A percentile compares a stretch with the other conserved stretches of the same genome.
phyloP scores from a whole-genome alignment of 1,139 yeast species.

The Blastobotrys serpentis region DNA sequence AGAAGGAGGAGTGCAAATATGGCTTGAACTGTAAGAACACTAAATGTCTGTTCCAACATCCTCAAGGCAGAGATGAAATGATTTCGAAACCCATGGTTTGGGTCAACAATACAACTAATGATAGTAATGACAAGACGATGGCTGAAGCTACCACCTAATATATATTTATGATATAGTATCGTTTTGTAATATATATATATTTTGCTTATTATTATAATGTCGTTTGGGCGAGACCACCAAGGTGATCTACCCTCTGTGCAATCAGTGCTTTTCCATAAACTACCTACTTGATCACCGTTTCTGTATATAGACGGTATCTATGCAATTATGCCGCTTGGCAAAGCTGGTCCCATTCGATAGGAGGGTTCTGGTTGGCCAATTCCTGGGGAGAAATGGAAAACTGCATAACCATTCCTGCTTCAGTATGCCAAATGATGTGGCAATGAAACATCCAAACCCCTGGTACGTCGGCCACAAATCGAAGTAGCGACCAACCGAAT shows the following conservation, averaged over 20 bases:
- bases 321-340: no score
- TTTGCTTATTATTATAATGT: neutral
- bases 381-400: conserved; percentile 26
- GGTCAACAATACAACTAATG: conserved; percentile 37
- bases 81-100: conserved; percentile 35
- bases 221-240: neutral
- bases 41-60: conserved; percentile 73
- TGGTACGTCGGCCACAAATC: conserved; percentile 67
- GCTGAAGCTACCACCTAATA: conserved; percentile 2
- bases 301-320: no score
- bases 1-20: conserved; percentile 75
- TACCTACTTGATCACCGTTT: no score
- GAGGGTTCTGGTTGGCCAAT: conserved; percentile 22
- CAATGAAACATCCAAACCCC: conserved; percentile 79
- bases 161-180: conserved; percentile 6
- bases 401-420: conserved; percentile 38
- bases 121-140: neutral
- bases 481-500: conserved; percentile 56
- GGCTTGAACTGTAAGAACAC: conserved; percentile 70
- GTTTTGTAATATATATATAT: neutral
- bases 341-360: conserved; percentile 30
- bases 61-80: conserved; percentile 57
- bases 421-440: conserved; percentile 79
- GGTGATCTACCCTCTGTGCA: neutral
- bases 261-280: no score